Percentiles rank a stretch among this genome's conserved stretches.
These are phyloP conservation scores for Colletotrichum godetiae DNA, from an alignment of 2,329 filamentous ascomycete species.

Conservation along the genomic window DNA sequence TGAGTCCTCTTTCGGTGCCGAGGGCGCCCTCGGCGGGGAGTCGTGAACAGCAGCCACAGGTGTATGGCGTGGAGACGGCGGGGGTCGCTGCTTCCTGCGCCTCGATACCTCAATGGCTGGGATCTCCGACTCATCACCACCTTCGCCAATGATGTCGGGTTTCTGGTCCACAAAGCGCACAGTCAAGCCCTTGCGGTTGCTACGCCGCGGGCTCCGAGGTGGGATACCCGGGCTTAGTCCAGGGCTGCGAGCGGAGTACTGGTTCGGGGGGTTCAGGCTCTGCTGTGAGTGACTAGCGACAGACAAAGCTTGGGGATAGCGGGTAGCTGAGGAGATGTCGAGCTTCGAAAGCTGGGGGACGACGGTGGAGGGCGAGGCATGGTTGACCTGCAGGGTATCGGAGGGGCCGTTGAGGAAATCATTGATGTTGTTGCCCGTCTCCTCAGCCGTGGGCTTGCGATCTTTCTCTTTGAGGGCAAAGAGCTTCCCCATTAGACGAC, in stretches of 20 bases:
- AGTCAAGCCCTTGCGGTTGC: constrained; percentile 73
- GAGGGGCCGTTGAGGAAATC: constrained; percentile 68
- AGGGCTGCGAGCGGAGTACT: constrained; percentile 53
- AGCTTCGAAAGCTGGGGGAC: constrained; percentile 61
- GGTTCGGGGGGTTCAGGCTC: constrained; percentile 56
- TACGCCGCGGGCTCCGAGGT: constrained; percentile 55
- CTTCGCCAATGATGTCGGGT: constrained; percentile 89
- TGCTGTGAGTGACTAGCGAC: constrained; percentile 55
- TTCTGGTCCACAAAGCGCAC: constrained; percentile 80
- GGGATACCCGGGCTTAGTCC: constrained; percentile 26
- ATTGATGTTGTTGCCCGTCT: constrained; percentile 61
- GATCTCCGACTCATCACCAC: constrained; percentile 85
- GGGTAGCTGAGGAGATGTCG: constrained; percentile 65
- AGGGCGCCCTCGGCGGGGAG: constrained; percentile 39
- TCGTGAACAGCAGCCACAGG: constrained; percentile 44
- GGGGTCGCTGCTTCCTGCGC: constrained; percentile 56
- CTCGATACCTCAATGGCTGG: constrained; percentile 78
- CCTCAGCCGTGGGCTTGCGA: constrained; percentile 49
- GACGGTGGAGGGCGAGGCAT: constrained; percentile 56
- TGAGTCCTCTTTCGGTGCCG: constrained; percentile 46
- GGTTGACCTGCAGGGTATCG: constrained; percentile 65
- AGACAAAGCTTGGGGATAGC: constrained; percentile 65
- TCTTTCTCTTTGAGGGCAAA: constrained; percentile 64
- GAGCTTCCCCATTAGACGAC: constrained; percentile 73
- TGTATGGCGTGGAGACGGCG: constrained; percentile 40